phyloP scores from a whole-genome alignment of 2,329 filamentous ascomycete species.

The Neofusicoccum laricinum region DNA sequence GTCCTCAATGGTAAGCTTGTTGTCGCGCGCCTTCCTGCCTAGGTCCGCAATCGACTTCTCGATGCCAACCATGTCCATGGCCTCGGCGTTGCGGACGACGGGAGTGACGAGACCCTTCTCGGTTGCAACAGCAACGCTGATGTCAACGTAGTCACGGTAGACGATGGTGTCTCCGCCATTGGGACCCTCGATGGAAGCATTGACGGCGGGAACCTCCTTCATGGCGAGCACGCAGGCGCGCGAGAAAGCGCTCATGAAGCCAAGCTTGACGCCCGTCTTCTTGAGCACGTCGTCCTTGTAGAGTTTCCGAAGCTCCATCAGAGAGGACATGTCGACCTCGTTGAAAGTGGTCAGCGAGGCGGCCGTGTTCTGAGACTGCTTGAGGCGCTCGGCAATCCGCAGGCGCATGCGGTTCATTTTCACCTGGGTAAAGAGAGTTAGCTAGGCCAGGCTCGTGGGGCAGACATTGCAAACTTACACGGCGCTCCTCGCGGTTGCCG shows the following conservation, averaged over 20 bases:
- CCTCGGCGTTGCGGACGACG: conserved; percentile 90
- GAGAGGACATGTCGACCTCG: conserved; percentile 96
- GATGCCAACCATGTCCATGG: conserved; percentile 81
- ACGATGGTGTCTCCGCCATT: conserved; percentile 96
- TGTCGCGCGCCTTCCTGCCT: conserved; percentile 95
- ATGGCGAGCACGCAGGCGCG: conserved; percentile 87
- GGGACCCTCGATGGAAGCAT: conserved; percentile 94
- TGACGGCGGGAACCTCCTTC: conserved; percentile 91
- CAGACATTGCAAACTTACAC: conserved; percentile 56
- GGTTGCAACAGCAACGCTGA: conserved; percentile 94
- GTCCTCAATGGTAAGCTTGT: conserved; percentile 97
- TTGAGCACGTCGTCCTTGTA: conserved; percentile 97
- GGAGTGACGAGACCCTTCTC: conserved; percentile 97
- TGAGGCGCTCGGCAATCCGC: conserved; percentile 92
- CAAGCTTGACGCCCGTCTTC: conserved; percentile 94
- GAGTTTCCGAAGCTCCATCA: conserved; percentile 95
- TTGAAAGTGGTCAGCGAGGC: conserved; percentile 98
- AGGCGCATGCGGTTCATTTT: conserved; percentile 99
- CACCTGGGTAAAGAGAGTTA: conserved; percentile 56
- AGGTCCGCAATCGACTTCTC: conserved; percentile 90
- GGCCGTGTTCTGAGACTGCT: conserved; percentile 98
- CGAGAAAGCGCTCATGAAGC: conserved; percentile 99
- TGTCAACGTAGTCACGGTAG: conserved; percentile 96
- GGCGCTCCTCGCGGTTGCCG: conserved; percentile 80
- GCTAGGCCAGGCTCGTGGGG: background rate